A percentile compares a stretch with the other conserved stretches of the same genome.
phyloP scores from a whole-genome alignment of 805 yeast genomes.

The Pichia sporocuriosa region DNA sequence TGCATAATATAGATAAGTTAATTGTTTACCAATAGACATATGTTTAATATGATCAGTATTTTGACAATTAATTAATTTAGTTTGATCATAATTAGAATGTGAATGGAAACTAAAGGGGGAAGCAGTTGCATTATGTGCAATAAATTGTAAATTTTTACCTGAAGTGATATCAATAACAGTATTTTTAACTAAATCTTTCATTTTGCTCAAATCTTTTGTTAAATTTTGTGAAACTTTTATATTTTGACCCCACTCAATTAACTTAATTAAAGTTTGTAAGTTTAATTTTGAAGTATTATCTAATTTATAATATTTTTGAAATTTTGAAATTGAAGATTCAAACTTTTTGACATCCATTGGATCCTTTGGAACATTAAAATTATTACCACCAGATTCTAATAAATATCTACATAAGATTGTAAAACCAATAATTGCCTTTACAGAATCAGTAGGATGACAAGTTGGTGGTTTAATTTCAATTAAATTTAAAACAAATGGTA shows the following conservation, averaged over 20 bases:
- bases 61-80: conserved; percentile 20
- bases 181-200: conserved; percentile 30
- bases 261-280: conserved; percentile 19
- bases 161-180: conserved; percentile 33
- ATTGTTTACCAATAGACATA: conserved; percentile 25
- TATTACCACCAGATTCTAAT: conserved; percentile 49
- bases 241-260: conserved; percentile 20
- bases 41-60: conserved; percentile 23
- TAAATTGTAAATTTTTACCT: conserved; percentile 28
- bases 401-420: conserved; percentile 60
- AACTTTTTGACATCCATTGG: conserved; percentile 73
- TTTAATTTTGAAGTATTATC: conserved; percentile 18
- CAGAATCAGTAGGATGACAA: conserved; percentile 37
- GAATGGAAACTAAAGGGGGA: conserved; percentile 18
- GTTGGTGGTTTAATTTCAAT: conserved; percentile 20
- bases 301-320: conserved; percentile 47
- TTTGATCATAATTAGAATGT: conserved; percentile 16
- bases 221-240: conserved; percentile 31
- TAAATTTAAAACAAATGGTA: conserved; percentile 25
- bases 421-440: conserved; percentile 75
- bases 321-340: conserved; percentile 58
- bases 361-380: conserved; percentile 64
- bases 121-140: conserved; percentile 20
- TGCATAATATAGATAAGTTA: conserved; percentile 42
- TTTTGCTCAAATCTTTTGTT: conserved; percentile 30